Conservation (phyloP, 1,284 basidiomycete species). For the Veloporphyrellus conicus region DNA sequence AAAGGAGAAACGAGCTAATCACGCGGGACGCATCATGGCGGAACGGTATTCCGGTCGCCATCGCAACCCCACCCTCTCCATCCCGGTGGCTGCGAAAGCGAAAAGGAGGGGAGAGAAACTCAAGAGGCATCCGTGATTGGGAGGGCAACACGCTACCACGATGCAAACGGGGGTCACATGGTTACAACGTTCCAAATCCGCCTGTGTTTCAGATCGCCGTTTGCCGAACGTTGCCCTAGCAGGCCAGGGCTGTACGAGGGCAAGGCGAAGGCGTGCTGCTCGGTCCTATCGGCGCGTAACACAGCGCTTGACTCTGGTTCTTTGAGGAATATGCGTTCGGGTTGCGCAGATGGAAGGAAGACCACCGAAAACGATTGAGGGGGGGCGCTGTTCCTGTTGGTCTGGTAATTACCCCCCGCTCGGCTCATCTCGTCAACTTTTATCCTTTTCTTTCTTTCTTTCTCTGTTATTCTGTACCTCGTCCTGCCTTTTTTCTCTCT, state of each 20-base stretch:
- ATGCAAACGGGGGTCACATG: not conserved
- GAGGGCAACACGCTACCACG: not conserved
- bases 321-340: not conserved
- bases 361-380: not conserved
- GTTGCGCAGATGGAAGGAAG: not conserved
- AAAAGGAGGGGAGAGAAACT: not conserved
- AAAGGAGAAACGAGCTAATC: constrained; percentile 3
- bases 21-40: constrained; percentile 3
- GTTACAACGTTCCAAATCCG: not conserved
- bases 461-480: not conserved
- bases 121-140: not conserved
- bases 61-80: constrained; percentile 19
- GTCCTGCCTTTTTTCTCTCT: not conserved
- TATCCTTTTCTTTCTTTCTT: not conserved
- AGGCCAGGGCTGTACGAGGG: not conserved
- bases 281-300: not conserved
- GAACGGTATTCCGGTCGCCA: constrained; percentile 27
- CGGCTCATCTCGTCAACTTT: not conserved
- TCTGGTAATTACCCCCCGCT: not conserved
- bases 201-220: constrained; percentile 10
- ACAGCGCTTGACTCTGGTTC: too few species aligned
- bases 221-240: not conserved
- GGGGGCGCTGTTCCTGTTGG: not conserved
- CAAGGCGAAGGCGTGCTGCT: not conserved
- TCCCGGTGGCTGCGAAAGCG: constrained; percentile 9